Conservation (phyloP, 352 stramenopile genomes). For the Pythium guiyangense region DNA sequence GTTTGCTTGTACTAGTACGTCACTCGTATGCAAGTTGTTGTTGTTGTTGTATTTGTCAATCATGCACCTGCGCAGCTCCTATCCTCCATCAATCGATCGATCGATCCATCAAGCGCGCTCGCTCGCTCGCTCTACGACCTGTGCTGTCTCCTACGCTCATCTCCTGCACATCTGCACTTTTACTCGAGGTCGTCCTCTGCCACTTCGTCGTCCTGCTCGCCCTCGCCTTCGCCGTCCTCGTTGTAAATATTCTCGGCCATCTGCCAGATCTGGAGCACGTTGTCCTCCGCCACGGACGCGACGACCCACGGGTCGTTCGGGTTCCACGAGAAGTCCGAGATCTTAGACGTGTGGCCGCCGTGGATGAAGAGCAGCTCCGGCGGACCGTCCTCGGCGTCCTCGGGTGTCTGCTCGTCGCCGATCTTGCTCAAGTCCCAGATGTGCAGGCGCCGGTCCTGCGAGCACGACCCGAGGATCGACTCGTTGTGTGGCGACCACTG, state of each 20-base stretch:
- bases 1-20: too few species aligned
- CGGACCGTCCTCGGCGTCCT: slow-evolving; percentile 97
- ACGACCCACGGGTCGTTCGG: slow-evolving; percentile 94
- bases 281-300: slow-evolving; percentile 97
- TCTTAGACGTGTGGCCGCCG: slow-evolving; percentile 97
- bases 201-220: slow-evolving; percentile 49
- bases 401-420: slow-evolving; percentile 93
- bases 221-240: slow-evolving; percentile 71
- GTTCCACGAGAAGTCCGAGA: slow-evolving; percentile 98
- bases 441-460: slow-evolving; percentile 95
- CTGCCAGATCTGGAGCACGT: slow-evolving; percentile 99
- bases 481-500: slow-evolving; percentile 97
- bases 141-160: background rate
- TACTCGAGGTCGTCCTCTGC: slow-evolving; percentile 81
- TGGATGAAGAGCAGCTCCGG: slow-evolving; percentile 99
- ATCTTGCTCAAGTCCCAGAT: slow-evolving; percentile 98
- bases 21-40: background rate
- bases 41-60: too few species aligned
- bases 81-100: too few species aligned
- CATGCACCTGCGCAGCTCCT: too few species aligned
- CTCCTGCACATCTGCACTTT: too few species aligned
- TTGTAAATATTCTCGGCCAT: slow-evolving; percentile 99
- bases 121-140: background rate
- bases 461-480: slow-evolving; percentile 95
- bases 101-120: background rate